Evolutionary conservation across 306 rosid genomes (phyloP).

Genomic region (Fagus sylvatica): DNA sequence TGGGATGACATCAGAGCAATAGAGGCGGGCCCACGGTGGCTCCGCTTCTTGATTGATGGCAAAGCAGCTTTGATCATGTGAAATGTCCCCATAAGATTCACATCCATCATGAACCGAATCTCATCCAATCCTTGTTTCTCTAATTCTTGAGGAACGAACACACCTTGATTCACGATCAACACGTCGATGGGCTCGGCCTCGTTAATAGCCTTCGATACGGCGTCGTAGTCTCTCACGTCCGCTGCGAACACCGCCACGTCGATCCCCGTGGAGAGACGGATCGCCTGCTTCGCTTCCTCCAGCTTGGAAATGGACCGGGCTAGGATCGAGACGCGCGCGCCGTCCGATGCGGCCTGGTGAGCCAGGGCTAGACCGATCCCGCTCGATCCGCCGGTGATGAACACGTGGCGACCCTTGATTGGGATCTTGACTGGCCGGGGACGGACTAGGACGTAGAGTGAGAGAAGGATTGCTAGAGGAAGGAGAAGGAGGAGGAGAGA

Average conservation of each 20-base stretch:
- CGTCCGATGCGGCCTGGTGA: conserved; percentile 73
- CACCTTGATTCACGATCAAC: conserved; percentile 79
- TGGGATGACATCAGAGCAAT: conserved; percentile 87
- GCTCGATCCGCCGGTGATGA: conserved; percentile 95
- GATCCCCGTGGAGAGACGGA: conserved; percentile 70
- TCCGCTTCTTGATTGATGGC: conserved; percentile 63
- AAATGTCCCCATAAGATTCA: conserved; percentile 74
- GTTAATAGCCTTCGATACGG: conserved; percentile 50
- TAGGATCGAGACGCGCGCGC: conserved; percentile 84
- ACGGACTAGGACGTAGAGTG: conserved; percentile 60
- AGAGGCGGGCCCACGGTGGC: conserved; percentile 57
- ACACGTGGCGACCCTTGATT: conserved; percentile 81
- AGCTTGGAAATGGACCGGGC: conserved; percentile 69
- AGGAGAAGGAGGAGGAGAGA: conserved; percentile 36
- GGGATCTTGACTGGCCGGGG: conserved; percentile 70
- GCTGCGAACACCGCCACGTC: conserved; percentile 63
- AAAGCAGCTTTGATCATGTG: conserved; percentile 83
- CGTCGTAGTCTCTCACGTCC: conserved; percentile 75
- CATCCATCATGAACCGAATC: conserved; percentile 75
- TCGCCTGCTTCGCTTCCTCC: conserved; percentile 58
- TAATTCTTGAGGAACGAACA: conserved; percentile 64
- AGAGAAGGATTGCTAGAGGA: conserved; percentile 41
- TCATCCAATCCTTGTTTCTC: conserved; percentile 74
- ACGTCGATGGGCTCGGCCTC: conserved; percentile 82
- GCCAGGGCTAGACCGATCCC: conserved; percentile 96